A percentile compares a stretch with the other conserved stretches of the same genome.
These are phyloP conservation scores for Gamarada debralockiae DNA, from an alignment of 495 filamentous ascomycete species.

Conservation along the genomic window DNA sequence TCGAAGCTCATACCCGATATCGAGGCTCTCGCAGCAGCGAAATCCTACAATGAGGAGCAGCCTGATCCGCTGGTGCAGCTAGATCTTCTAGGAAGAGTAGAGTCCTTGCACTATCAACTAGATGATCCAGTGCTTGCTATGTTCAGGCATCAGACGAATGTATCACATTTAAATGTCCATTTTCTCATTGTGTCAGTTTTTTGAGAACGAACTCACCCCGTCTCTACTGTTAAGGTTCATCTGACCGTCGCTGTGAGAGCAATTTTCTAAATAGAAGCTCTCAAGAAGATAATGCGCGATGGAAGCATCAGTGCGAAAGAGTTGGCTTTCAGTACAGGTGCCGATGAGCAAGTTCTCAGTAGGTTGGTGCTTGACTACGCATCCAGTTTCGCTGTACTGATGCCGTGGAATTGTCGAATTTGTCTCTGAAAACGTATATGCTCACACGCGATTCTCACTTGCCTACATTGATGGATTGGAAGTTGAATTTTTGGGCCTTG, in stretches of 20 bases:
- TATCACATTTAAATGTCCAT: neutral
- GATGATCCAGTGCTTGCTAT: conserved; percentile 5
- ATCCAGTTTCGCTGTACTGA: too few relatives aligned
- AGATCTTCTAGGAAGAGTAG: neutral
- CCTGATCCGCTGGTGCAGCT: neutral
- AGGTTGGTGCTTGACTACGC: neutral
- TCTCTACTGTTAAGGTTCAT: neutral
- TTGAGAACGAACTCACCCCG: too few relatives aligned
- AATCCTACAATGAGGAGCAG: conserved; percentile 5
- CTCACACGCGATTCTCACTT: conserved; percentile 22
- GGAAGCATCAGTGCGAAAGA: conserved; percentile 20
- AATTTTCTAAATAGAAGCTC: conserved; percentile 18
- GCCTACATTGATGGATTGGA: conserved; percentile 26
- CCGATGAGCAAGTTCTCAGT: conserved; percentile 23
- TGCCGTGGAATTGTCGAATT: conserved; percentile 19
- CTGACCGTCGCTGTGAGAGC: conserved; percentile 14
- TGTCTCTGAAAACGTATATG: conserved; percentile 18
- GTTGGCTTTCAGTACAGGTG: conserved; percentile 11
- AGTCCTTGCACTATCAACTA: conserved; percentile 10
- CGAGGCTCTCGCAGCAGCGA: conserved; percentile 8
- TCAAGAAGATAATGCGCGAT: conserved; percentile 19
- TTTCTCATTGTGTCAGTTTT: neutral
- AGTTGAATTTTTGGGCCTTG: conserved; percentile 19
- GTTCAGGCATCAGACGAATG: conserved; percentile 13
- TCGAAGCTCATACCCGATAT: conserved; percentile 3